These are phyloP conservation scores for Primulina tabacum DNA, from an alignment of 257 asterid genomes.

Conservation along the genomic window DNA sequence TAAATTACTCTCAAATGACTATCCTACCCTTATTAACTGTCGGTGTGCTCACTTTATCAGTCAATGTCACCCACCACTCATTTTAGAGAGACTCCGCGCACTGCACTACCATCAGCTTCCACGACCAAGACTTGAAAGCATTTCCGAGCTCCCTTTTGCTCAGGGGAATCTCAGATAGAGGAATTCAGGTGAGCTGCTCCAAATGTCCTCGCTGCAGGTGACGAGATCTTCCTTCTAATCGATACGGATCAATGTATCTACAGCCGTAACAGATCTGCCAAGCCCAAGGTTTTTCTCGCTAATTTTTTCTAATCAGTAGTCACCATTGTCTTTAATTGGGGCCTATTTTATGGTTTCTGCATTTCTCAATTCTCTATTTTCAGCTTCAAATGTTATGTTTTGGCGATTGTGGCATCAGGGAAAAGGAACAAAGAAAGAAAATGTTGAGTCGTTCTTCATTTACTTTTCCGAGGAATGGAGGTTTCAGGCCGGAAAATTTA, in stretches of 20 bases:
- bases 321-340: constrained; percentile 18
- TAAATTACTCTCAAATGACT: too few relatives aligned
- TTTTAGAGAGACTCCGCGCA: background rate
- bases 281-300: constrained; percentile 30
- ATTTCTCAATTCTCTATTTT: constrained; percentile 8
- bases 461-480: constrained; percentile 45
- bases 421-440: constrained; percentile 20
- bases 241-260: constrained; percentile 29
- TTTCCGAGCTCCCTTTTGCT: background rate
- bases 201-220: constrained; percentile 25
- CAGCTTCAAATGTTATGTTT: constrained; percentile 10
- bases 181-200: constrained; percentile 30
- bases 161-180: background rate
- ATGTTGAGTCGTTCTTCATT: constrained; percentile 54
- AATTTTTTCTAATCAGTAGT: background rate
- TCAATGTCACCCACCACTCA: background rate
- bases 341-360: constrained; percentile 3
- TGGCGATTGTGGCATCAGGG: constrained; percentile 20
- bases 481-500: constrained; percentile 74
- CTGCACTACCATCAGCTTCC: background rate
- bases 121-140: background rate
- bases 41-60: background rate
- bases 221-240: constrained; percentile 16
- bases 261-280: constrained; percentile 34
- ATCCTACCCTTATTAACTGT: background rate